These are phyloP conservation scores for Vicia faba DNA, from an alignment of 306 rosid genomes.

Conservation along the genomic window DNA sequence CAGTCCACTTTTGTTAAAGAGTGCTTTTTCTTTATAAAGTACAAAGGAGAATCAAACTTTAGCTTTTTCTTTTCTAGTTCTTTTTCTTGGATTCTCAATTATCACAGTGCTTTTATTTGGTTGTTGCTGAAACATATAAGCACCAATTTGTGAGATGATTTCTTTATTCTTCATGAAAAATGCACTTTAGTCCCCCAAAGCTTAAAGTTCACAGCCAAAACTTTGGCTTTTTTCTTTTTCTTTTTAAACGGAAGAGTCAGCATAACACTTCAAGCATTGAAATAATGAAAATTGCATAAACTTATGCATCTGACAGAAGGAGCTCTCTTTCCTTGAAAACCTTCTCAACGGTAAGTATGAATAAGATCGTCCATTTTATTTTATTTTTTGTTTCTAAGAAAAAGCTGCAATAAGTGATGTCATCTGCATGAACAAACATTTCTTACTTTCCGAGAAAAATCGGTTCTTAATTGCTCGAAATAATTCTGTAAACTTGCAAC, in stretches of 20 bases:
- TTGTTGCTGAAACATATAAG: slow-evolving; percentile 44
- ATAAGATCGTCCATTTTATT: slow-evolving; percentile 8
- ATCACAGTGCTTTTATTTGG: slow-evolving; percentile 38
- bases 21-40: slow-evolving; percentile 48
- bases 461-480: slow-evolving; percentile 3
- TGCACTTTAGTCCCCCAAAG: slow-evolving; percentile 40
- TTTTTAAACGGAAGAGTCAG: slow-evolving; percentile 47
- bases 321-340: slow-evolving; percentile 35
- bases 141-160: slow-evolving; percentile 33
- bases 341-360: slow-evolving; percentile 43
- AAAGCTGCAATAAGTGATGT: slow-evolving; percentile 35
- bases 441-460: background rate
- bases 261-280: slow-evolving; percentile 38
- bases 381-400: slow-evolving; percentile 15
- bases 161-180: slow-evolving; percentile 41
- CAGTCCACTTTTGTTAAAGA: slow-evolving; percentile 42
- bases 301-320: slow-evolving; percentile 41
- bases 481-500: slow-evolving; percentile 4
- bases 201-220: slow-evolving; percentile 45
- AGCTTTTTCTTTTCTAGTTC: slow-evolving; percentile 59
- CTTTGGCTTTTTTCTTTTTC: slow-evolving; percentile 49
- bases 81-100: slow-evolving; percentile 68
- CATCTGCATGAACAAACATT: slow-evolving; percentile 23
- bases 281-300: slow-evolving; percentile 39
- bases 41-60: slow-evolving; percentile 51